Percentiles rank a stretch among this genome's conserved stretches.
phyloP scores from a whole-genome alignment of 148 eudicot genomes.

The Amaranthus palmeri region DNA sequence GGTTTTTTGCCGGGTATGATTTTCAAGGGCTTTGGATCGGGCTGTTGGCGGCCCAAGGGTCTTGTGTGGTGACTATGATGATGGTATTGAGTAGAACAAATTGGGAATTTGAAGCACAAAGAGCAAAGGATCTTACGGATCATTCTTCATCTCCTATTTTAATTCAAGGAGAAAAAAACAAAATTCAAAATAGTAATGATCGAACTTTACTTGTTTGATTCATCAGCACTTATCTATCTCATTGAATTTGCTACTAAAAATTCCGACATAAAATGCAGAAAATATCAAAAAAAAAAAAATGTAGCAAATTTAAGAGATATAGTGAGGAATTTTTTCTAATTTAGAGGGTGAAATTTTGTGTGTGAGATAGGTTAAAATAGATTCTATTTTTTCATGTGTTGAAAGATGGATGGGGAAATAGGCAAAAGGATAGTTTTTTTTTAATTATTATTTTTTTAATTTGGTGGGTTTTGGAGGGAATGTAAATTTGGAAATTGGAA shows the following conservation, averaged over 20 bases:
- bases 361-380: constrained; percentile 8
- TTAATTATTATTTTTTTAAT: not conserved
- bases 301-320: too few species aligned
- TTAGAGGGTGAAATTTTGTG: constrained; percentile 18
- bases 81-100: constrained; percentile 41
- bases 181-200: not conserved
- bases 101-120: constrained; percentile 52
- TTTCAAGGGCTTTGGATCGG: constrained; percentile 46
- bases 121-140: constrained; percentile 49
- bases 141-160: not conserved
- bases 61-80: constrained; percentile 32
- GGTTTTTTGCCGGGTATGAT: constrained; percentile 30
- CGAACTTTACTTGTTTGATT: constrained; percentile 14
- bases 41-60: constrained; percentile 30
- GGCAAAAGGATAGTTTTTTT: not conserved
- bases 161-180: not conserved
- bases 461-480: not conserved
- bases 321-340: not conserved
- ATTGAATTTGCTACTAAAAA: not conserved
- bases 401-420: not conserved
- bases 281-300: too few species aligned
- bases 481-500: constrained; percentile 1
- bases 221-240: not conserved
- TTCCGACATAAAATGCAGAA: too few species aligned
- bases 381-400: not conserved